Conservation (phyloP, 352 stramenopile genomes). For the Globisporangium spiculum region DNA sequence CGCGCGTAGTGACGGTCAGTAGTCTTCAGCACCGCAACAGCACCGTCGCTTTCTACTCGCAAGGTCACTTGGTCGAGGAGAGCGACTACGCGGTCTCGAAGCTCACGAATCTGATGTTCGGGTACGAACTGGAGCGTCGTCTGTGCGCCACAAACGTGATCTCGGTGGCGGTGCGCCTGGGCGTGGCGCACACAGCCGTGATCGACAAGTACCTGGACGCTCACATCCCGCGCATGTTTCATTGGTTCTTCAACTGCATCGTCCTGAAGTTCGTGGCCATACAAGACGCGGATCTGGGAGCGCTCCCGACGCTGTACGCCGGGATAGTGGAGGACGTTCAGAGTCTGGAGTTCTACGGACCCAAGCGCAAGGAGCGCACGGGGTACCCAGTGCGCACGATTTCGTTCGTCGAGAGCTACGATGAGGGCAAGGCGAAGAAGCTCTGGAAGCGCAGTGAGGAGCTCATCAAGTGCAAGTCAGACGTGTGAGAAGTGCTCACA, state of each 20-base stretch:
- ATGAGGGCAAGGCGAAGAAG: constrained; percentile 10
- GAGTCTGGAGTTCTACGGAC: constrained; percentile 12
- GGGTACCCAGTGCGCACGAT: constrained; percentile 17
- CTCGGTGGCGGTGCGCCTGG: constrained; percentile 34
- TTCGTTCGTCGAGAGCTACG: constrained; percentile 16
- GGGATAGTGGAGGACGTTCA: constrained; percentile 11
- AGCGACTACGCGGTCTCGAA: constrained; percentile 44
- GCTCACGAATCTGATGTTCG: constrained; percentile 47
- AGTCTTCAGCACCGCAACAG: constrained; percentile 32
- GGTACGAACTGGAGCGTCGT: constrained; percentile 40
- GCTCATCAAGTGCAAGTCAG: constrained; percentile 11
- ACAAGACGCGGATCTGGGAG: constrained; percentile 1
- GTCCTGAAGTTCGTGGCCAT: background rate
- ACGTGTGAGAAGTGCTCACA: constrained; percentile 24
- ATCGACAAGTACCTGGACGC: constrained; percentile 31
- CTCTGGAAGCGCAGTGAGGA: constrained; percentile 18
- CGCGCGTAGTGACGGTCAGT: constrained; percentile 41
- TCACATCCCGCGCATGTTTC: constrained; percentile 16
- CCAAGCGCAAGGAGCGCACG: background rate
- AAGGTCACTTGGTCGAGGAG: constrained; percentile 26
- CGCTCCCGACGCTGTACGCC: constrained; percentile 11
- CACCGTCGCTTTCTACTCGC: constrained; percentile 21
- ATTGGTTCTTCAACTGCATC: constrained; percentile 2
- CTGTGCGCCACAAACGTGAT: constrained; percentile 31
- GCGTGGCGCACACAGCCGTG: constrained; percentile 32